Base-by-base conservation (phyloP, 2,329 filamentous ascomycete species). In the Beauveria asiatica region DNA sequence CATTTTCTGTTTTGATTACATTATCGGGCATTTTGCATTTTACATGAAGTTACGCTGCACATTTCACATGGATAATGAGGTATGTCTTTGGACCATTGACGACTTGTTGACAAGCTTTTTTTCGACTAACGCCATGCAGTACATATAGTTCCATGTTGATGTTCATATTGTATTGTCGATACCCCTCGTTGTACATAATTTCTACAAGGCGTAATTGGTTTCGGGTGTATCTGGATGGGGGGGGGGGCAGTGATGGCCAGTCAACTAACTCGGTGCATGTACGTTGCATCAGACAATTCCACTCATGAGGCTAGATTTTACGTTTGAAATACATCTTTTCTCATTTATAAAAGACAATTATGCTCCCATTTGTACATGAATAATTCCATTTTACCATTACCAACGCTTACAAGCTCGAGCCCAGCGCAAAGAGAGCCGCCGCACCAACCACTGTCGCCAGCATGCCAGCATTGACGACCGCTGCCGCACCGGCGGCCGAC, bases 131-230 rank as follows among this genome's bases (percentile, higher is more conserved):
- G 8, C 25, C 11, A n/a, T 9, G 17, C 23, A 58, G 56, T 51
- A 58, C 9, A 51, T 58, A 58, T 41, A 30, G 21, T 49, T 49
- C 39, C 46, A 44, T 58, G 19, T 44, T 57, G 39, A 30, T 57
- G 30, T 57, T 49, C 11, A 49, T 57, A 49, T 13, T 51, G 17
- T 42, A 30, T 58, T 51, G 56, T 51, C 56, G 56, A 58, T 58
- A 58, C 56, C 56, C 56, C 39, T 58, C 56, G 27, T 44, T 58
- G 59, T 55, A 60, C 51, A 62, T 62, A 60, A 48, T 50, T 50
- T 54, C 41, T 56, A 62, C 50, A 53, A 46, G 56, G 52, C 41
- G 45, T 44, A 41, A 41, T 17, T 41, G 46, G 53, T 53, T 61
- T 48, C 19, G 7, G 45, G 50, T 27, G 56, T 49, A 21, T 54